Conservation (phyloP, 2,329 filamentous ascomycete species). For the Colletotrichum phormii region DNA sequence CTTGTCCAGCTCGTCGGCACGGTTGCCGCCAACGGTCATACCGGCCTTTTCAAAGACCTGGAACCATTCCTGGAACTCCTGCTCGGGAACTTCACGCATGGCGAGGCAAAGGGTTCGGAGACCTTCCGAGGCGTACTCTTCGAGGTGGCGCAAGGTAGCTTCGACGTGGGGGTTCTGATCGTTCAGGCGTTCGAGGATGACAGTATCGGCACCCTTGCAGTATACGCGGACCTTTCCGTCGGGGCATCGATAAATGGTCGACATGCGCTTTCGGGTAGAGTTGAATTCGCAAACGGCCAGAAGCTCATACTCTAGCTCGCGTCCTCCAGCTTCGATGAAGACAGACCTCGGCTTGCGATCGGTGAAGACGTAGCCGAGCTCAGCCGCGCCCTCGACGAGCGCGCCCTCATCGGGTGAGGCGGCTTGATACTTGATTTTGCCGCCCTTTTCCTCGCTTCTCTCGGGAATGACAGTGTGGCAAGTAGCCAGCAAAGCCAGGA, state of each 20-base stretch:
- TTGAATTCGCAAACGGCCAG: slow-evolving; percentile 99
- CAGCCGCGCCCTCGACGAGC: slow-evolving; percentile 90
- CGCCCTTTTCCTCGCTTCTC: slow-evolving; percentile 79
- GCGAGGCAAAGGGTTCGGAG: slow-evolving; percentile 94
- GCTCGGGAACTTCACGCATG: slow-evolving; percentile 91
- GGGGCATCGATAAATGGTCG: slow-evolving; percentile 94
- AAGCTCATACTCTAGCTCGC: slow-evolving; percentile 85
- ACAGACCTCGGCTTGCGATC: slow-evolving; percentile 92
- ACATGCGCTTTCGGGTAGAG: slow-evolving; percentile 97
- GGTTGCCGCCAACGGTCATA: slow-evolving; percentile 91
- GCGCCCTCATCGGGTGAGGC: slow-evolving; percentile 97
- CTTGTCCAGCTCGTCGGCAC: slow-evolving; percentile 95
- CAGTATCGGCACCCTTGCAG: slow-evolving; percentile 96
- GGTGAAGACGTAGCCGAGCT: slow-evolving; percentile 88
- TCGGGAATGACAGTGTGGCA: slow-evolving; percentile 99
- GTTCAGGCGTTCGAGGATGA: slow-evolving; percentile 91
- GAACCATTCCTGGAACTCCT: slow-evolving; percentile 90
- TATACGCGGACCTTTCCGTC: slow-evolving; percentile 95
- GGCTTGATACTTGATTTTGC: slow-evolving; percentile 95
- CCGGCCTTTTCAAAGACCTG: slow-evolving; percentile 87
- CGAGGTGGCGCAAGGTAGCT: slow-evolving; percentile 91
- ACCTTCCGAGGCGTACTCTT: slow-evolving; percentile 97
- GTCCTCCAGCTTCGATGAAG: slow-evolving; percentile 80
- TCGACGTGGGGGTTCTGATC: slow-evolving; percentile 89
- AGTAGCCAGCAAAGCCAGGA: slow-evolving; percentile 85